Base-by-base conservation (phyloP, 176 grass and related monocot species). In the Guadua angustifolia region DNA sequence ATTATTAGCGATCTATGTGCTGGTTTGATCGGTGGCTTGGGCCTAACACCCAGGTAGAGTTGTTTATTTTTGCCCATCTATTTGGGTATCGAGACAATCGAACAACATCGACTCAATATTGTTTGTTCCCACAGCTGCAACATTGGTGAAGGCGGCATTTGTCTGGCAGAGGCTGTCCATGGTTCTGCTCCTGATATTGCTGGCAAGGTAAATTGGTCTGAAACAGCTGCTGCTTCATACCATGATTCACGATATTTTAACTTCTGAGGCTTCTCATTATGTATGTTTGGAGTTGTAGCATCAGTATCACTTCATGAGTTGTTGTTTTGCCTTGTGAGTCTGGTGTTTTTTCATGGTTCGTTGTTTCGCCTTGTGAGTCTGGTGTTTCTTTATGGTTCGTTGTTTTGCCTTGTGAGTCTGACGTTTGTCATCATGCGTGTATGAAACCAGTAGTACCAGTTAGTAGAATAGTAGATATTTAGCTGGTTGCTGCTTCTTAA, bases 1-100 rank as follows among this genome's bases (percentile, higher is more conserved):
- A 98, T 98, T 83, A 98, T 98, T 77, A 98, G 96, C 9, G 96
- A 95, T 78, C 96, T 98, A 22, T 98, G 93, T 90, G 96, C 96
- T 61, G 96, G 93, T 78, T 84, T 98, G 53, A 95, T 98, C 18
- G 95, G 95, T 11, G 95, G 95, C 13, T 89, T 98, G 81, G 95
- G 95, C 53, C 77, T 98, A 29, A 98, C 96, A 82, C 96, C 96
- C 51, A 98, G 96, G 96, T 98, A 95, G 47, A 74, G 32, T 72
- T 81, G 19, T 63, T 86, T 82, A 21, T 50, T 24, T 78, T 66
- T 66, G 32, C 40, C 29, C 18, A 73, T 58, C 5, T 57, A 82
- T 55, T 86, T 79, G 44, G 52, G 59, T 22, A 32, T 56, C 18
- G 13, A 63, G 46, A 74, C 13, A 14, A 69, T 47, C 50, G 18